phyloP scores from a whole-genome alignment of 129 eudicot species.

The Pulicaria dysenterica region DNA sequence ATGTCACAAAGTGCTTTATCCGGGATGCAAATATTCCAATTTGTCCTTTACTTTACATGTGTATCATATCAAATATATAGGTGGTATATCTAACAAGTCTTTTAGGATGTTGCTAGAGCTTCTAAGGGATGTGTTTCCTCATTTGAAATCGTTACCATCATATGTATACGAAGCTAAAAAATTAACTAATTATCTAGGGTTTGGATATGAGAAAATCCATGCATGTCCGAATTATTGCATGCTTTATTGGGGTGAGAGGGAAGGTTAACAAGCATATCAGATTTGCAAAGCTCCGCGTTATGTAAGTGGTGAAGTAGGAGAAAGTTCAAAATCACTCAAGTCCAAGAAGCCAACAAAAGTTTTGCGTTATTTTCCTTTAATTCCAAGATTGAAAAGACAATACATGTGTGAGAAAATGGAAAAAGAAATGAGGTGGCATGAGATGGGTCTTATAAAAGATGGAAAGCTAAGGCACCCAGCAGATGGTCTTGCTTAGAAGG shows the following conservation, averaged over 20 bases:
- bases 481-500: conserved; percentile 27
- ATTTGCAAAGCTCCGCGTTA: conserved; percentile 2
- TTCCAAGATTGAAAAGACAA: not conserved
- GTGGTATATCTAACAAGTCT: conserved; percentile 1
- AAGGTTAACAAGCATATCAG: not conserved
- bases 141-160: conserved; percentile 5
- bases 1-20: conserved; percentile 5
- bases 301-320: not conserved
- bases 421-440: conserved; percentile 14
- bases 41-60: conserved; percentile 13
- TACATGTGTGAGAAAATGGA: conserved; percentile 3
- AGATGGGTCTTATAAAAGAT: not conserved
- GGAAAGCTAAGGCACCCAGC: conserved; percentile 26
- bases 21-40: conserved; percentile 3
- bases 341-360: not conserved
- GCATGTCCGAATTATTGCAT: conserved; percentile 8
- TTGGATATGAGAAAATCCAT: conserved; percentile 8
- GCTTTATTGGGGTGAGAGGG: not conserved
- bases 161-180: not conserved
- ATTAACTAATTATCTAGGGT: not conserved
- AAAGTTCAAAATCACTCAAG: not conserved
- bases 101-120: conserved; percentile 3
- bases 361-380: not conserved
- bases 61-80: not conserved
- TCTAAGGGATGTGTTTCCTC: conserved; percentile 3